A percentile compares a stretch with the other conserved stretches of the same genome.
phyloP scores from a whole-genome alignment of 2,329 filamentous ascomycete species.

The Neoscytalidium dimidiatum region DNA sequence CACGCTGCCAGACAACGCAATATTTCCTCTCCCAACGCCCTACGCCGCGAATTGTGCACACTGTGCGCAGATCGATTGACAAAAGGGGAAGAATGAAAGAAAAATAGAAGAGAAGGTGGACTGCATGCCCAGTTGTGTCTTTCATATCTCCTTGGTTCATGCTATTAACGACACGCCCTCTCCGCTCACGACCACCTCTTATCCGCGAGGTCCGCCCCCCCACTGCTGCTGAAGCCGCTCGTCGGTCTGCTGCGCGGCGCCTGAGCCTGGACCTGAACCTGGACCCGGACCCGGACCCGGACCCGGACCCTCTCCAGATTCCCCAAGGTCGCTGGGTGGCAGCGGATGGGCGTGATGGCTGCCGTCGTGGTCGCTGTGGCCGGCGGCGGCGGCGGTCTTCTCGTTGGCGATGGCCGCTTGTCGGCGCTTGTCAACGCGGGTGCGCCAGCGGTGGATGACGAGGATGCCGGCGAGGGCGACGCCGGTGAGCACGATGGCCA shows the following conservation, averaged over 20 bases:
- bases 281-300: not conserved
- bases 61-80: not conserved
- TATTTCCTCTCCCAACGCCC: not conserved
- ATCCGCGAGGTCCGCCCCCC: no score
- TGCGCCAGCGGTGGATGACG: not conserved
- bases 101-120: not conserved
- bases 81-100: not conserved
- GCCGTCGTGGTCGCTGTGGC: not conserved
- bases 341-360: no score
- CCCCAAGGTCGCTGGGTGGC: not conserved
- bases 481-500: constrained; percentile 8
- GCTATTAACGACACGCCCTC: no score
- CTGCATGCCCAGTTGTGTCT: not conserved
- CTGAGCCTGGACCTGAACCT: not conserved
- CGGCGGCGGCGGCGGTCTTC: not conserved
- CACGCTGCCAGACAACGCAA: no score
- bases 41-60: not conserved
- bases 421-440: constrained; percentile 1
- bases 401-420: not conserved
- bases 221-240: constrained; percentile 1
- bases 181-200: no score
- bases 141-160: no score
- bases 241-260: not conserved
- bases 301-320: not conserved
- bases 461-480: not conserved